Evolutionary conservation across 1,139 yeast species (phyloP), one percentile per base, ranked within the genome.

Genomic region (Nadsonia commutata): DNA sequence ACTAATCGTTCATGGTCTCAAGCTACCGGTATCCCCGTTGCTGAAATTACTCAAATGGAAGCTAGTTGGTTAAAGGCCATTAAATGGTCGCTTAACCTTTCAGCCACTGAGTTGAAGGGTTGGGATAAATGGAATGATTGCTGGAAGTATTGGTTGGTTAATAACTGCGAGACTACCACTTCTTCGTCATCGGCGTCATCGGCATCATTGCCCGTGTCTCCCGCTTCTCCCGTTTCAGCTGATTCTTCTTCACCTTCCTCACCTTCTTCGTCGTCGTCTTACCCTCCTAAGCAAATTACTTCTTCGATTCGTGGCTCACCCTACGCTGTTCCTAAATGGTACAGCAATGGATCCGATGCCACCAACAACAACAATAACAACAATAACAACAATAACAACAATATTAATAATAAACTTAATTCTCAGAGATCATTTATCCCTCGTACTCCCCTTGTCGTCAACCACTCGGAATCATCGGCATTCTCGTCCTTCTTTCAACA

Each of bases 1-100:
- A 86, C 95, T 48, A 90, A 88, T 65, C 78, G 78, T 57, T 85
- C 95, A 8, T 90, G 98, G 98, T 74, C 86, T 40, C 90, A 86
- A 45, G 97, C 96, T 19, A 83, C 96, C 13, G 94, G 94, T 20
- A 71, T 90, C 50, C 65, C 74, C 16, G 69, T 84, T 44, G 55
- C 56, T 2, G 65, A 70, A 36, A 68, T 90, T 49, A 85, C 88
- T 55, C 57, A 62, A 20, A 67, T 75, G 50, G 98, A 90, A 65
- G 72, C 73, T 46, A 68, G 66, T 41, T 90, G 97, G 96, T 70
- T 90, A 43, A 45, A 47, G 38, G 51, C 55, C 19, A 55, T 62
- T 43, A 48, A 55, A 42, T 63, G 67, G 65, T 50, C 56, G 33
- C 50, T 64, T 17, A 59, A 57, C 41, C 51, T 59, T 16, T 47